These are phyloP conservation scores for Xylaria sp. DNA, from an alignment of 2,329 filamentous ascomycete genomes.

Conservation along the genomic window DNA sequence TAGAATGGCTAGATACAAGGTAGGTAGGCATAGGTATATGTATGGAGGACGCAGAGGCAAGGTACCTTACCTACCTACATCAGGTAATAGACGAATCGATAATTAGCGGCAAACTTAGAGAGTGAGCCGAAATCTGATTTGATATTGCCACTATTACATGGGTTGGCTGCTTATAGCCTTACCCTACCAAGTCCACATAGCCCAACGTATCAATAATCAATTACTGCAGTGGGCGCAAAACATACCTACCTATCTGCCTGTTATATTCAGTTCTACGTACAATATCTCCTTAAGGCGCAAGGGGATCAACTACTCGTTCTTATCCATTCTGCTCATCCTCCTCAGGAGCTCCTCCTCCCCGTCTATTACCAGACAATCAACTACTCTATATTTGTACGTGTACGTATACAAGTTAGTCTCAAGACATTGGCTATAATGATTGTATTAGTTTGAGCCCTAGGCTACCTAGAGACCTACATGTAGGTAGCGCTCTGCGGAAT, in stretches of 20 bases:
- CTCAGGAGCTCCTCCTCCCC: not conserved
- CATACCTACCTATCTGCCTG: not conserved
- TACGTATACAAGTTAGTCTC: not conserved
- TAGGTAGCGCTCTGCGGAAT: not conserved
- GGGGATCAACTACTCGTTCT: not conserved
- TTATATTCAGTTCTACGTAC: too few species aligned
- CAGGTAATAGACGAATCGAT: not conserved
- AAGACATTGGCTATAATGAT: not conserved
- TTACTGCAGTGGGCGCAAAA: conserved; percentile 14
- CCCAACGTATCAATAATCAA: conserved; percentile 8
- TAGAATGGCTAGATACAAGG: not conserved
- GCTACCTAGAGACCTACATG: not conserved
- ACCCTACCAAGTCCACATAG: conserved; percentile 15
- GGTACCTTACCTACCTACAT: conserved; percentile 1
- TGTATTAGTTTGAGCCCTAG: not conserved
- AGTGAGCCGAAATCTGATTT: conserved; percentile 32
- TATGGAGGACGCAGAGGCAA: not conserved
- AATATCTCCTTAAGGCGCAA: not conserved
- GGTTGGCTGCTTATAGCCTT: conserved; percentile 25
- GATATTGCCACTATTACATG: conserved; percentile 32
- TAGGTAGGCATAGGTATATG: too few species aligned
- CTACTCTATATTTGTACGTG: not conserved
- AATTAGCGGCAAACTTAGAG: conserved; percentile 14
- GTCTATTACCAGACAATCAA: not conserved
- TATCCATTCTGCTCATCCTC: not conserved